phyloP scores from a whole-genome alignment of 2,329 filamentous ascomycete species.

The Pochonia chlamydosporia region DNA sequence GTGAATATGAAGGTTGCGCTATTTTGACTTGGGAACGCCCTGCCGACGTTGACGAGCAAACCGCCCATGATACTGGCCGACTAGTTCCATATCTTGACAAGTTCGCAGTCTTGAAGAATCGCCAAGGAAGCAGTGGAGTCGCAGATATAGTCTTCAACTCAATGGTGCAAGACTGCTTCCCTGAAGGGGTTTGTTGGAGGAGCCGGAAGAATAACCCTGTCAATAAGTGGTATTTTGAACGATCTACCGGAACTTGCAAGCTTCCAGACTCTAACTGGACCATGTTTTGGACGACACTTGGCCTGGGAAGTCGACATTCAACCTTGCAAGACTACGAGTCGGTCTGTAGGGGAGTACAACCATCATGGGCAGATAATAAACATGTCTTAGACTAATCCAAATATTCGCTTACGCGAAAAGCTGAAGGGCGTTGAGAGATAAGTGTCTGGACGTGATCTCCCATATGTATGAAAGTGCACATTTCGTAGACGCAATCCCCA shows the following conservation, averaged over 20 bases:
- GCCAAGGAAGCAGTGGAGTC: conserved; percentile 85
- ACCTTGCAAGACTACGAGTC: conserved; percentile 64
- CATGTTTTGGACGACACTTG: conserved; percentile 94
- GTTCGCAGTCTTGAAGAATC: conserved; percentile 84
- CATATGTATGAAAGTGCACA: no score
- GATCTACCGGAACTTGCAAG: conserved; percentile 77
- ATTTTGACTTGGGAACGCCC: conserved; percentile 92
- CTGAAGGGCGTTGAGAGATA: no score
- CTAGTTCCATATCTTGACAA: conserved; percentile 95
- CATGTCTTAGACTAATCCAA: conserved; percentile 52
- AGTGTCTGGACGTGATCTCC: no score
- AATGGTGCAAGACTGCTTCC: conserved; percentile 87
- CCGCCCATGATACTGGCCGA: conserved; percentile 47
- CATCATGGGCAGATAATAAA: conserved; percentile 57
- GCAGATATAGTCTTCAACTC: conserved; percentile 95
- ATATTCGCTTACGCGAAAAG: no score
- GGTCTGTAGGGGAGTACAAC: conserved; percentile 61
- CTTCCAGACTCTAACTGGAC: conserved; percentile 81
- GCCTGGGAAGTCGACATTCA: conserved; percentile 48
- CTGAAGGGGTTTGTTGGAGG: conserved; percentile 84
- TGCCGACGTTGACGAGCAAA: conserved; percentile 49
- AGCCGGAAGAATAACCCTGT: conserved; percentile 88
- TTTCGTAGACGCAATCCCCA: no score
- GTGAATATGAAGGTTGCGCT: conserved; percentile 93
- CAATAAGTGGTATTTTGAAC: conserved; percentile 99